These are phyloP conservation scores for Metschnikowia peoriensis DNA, from an alignment of 805 yeast species.

Conservation along the genomic window DNA sequence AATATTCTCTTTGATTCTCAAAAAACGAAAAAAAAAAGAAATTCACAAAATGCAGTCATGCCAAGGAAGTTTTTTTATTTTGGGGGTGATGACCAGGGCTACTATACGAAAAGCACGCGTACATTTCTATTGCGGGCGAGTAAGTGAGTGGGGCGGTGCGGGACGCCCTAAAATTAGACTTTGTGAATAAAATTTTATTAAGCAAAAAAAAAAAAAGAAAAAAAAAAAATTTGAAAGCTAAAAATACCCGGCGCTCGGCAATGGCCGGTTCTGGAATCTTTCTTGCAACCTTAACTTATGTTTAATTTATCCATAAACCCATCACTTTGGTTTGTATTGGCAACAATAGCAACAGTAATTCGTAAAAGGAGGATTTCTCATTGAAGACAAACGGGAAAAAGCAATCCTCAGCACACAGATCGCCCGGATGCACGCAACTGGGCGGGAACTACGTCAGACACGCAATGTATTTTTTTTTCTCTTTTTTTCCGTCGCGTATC, in stretches of 20 bases:
- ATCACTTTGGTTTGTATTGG: no score
- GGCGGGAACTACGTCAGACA: not conserved
- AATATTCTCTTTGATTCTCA: no score
- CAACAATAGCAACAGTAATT: no score
- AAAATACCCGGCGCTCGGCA: not conserved
- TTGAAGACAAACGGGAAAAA: no score
- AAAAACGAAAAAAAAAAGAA: no score
- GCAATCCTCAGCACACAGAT: not conserved
- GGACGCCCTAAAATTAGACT: not conserved
- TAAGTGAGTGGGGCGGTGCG: not conserved
- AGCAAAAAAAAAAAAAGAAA: not conserved
- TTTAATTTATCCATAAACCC: no score
- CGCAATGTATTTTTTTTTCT: not conserved
- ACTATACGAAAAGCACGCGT: not conserved
- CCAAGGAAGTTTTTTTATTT: not conserved
- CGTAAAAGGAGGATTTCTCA: no score
- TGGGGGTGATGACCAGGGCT: not conserved
- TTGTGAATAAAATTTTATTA: not conserved
- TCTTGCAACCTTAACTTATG: no score
- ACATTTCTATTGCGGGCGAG: not conserved
- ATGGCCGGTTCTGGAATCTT: not conserved
- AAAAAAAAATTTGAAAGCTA: not conserved
- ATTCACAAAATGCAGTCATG: not conserved
- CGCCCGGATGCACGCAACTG: not conserved
- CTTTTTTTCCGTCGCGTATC: constrained; percentile 6